These are phyloP conservation scores for Colletotrichum melonis DNA, from an alignment of 2,329 filamentous ascomycete species.

Conservation along the genomic window DNA sequence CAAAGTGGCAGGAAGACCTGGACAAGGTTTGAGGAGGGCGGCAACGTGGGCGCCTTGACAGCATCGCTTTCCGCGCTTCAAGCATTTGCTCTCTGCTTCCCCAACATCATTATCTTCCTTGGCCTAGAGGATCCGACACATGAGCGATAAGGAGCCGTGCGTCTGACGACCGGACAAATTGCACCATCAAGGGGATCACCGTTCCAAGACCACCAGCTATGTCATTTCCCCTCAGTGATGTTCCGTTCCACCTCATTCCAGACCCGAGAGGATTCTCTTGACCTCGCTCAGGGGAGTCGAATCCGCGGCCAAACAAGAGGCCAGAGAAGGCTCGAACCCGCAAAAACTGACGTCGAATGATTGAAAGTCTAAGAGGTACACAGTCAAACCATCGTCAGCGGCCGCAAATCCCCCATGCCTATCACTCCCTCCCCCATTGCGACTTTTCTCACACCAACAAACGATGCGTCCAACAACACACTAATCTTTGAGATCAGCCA, in stretches of 20 bases:
- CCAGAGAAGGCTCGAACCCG: not conserved
- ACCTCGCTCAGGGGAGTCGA: not conserved
- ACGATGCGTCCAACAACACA: not conserved
- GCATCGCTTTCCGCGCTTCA: not conserved
- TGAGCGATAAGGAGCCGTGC: not conserved
- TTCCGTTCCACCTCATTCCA: not conserved
- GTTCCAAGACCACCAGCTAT: not conserved
- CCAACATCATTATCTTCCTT: not conserved
- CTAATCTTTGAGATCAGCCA: not conserved
- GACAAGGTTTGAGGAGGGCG: not conserved
- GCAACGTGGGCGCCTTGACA: not conserved
- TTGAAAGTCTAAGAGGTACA: not conserved
- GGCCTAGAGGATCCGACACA: not conserved
- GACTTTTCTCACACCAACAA: not conserved
- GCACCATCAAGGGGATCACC: not conserved
- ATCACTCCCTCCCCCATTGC: not conserved
- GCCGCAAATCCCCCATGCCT: conserved; percentile 2
- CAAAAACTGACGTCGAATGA: conserved; percentile 19
- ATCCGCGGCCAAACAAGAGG: not conserved
- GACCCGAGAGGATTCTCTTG: not conserved
- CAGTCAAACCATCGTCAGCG: conserved; percentile 3
- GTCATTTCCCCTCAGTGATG: not conserved
- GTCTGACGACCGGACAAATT: too few relatives aligned
- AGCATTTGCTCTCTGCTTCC: not conserved
- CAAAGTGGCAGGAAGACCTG: not conserved